phyloP scores from a whole-genome alignment of 2,329 filamentous ascomycete genomes.

The Talaromyces funiculosus region DNA sequence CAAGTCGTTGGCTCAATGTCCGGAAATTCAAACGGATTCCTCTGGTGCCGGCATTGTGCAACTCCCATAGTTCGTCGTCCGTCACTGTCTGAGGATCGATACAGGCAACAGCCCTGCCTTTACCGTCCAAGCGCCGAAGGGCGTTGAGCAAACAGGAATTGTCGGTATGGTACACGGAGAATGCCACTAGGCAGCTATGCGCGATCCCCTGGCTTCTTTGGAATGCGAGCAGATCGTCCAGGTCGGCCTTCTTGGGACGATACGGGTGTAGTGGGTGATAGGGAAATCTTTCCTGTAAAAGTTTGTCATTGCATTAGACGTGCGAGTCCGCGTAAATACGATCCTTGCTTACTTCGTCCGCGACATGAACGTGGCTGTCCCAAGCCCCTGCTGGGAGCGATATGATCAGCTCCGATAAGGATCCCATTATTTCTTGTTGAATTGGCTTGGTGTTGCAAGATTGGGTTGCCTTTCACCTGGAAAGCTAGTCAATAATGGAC shows the following conservation, averaged over 20 bases:
- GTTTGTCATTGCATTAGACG: background rate
- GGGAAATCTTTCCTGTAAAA: conserved; percentile 1
- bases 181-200: conserved; percentile 45
- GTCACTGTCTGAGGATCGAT: conserved; percentile 47
- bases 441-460: no score
- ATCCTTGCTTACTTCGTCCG: conserved; percentile 2
- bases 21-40: conserved; percentile 55
- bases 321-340: background rate
- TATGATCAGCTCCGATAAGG: background rate
- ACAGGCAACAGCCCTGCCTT: conserved; percentile 48
- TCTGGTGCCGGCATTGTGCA: conserved; percentile 55
- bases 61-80: conserved; percentile 41
- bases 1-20: background rate
- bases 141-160: conserved; percentile 56
- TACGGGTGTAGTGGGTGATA: conserved; percentile 7
- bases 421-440: background rate
- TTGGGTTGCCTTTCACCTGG: no score
- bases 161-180: conserved; percentile 57
- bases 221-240: conserved; percentile 9
- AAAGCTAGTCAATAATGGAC: no score
- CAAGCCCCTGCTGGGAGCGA: conserved; percentile 7
- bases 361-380: conserved; percentile 11
- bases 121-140: conserved; percentile 41
- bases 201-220: conserved; percentile 5
- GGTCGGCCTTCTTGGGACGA: conserved; percentile 8